Evolutionary conservation across 768 basidiomycete genomes (phyloP).

Genomic region (Coprinopsis sp.): DNA sequence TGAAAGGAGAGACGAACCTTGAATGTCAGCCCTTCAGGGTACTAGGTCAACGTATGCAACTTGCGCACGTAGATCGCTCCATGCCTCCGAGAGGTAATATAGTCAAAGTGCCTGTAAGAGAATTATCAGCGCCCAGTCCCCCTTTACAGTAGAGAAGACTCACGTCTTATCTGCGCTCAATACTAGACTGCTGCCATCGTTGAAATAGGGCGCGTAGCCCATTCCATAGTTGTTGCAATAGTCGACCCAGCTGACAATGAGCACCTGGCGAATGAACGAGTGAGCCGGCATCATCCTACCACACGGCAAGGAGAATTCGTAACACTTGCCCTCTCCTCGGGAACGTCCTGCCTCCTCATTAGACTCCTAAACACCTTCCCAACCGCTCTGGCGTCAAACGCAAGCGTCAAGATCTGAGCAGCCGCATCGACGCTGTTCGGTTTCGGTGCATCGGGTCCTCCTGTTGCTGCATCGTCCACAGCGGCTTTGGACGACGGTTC

Average conservation of each 20-base stretch:
- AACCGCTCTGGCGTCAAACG: conserved; percentile 63
- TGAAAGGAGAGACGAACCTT: no score
- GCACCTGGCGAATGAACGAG: no score
- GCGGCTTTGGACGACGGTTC: background rate
- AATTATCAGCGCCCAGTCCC: conserved; percentile 7
- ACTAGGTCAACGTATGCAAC: conserved; percentile 61
- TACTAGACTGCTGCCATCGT: conserved; percentile 86
- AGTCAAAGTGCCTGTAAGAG: conserved; percentile 76
- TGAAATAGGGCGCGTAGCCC: conserved; percentile 97
- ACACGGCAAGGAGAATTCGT: no score
- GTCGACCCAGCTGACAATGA: conserved; percentile 98
- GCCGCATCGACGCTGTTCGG: conserved; percentile 67
- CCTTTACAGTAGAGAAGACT: conserved; percentile 25
- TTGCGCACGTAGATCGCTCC: conserved; percentile 69
- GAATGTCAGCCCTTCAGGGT: conserved; percentile 79
- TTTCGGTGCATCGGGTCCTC: conserved; percentile 20
- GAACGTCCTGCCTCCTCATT: conserved; percentile 27
- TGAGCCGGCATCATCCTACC: no score
- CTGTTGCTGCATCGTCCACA: conserved; percentile 8
- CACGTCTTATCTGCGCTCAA: conserved; percentile 85
- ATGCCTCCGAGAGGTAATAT: conserved; percentile 64
- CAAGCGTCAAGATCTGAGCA: conserved; percentile 41
- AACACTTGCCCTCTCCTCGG: conserved; percentile 65
- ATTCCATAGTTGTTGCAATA: conserved; percentile 99
- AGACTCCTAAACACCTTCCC: conserved; percentile 52